Evolutionary conservation across 1,284 basidiomycete genomes (phyloP).

Genomic region (Sporisorium reilianum): DNA sequence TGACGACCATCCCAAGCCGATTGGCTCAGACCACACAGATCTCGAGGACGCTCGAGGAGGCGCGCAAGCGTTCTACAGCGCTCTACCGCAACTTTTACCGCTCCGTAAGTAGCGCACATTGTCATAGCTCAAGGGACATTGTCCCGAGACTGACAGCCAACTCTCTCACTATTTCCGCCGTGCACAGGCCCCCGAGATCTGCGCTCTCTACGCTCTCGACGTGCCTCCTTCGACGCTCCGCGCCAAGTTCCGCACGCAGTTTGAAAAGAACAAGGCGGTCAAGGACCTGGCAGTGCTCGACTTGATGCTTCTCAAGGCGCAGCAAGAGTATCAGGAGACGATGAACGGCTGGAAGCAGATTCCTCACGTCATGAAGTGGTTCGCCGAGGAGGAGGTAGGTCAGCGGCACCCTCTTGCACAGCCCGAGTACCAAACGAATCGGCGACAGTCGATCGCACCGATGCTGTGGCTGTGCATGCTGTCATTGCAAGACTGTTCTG

Average conservation of each 20-base stretch:
- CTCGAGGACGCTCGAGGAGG: constrained; percentile 75
- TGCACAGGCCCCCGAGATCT: constrained; percentile 86
- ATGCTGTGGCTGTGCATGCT: background rate
- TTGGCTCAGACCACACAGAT: constrained; percentile 78
- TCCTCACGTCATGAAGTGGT: constrained; percentile 70
- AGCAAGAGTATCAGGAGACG: constrained; percentile 90
- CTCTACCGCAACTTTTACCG: constrained; percentile 95
- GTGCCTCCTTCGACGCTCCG: constrained; percentile 84
- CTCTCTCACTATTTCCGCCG: background rate
- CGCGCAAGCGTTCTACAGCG: constrained; percentile 78
- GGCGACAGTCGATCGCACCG: background rate
- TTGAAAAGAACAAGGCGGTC: constrained; percentile 87
- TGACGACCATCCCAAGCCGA: constrained; percentile 91
- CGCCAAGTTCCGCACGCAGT: constrained; percentile 84
- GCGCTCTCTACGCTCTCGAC: constrained; percentile 84
- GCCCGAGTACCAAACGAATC: no score
- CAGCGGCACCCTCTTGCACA: background rate
- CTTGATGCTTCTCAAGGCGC: constrained; percentile 85
- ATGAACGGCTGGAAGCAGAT: constrained; percentile 92
- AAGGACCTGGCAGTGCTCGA: constrained; percentile 87
- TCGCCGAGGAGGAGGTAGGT: constrained; percentile 71
- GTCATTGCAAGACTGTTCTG: background rate
- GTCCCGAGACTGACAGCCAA: background rate
- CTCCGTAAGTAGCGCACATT: constrained; percentile 74
- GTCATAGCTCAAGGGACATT: background rate